Conservation (phyloP, 2,329 filamentous ascomycete genomes). For the Sclerotiophoma versabilis region DNA sequence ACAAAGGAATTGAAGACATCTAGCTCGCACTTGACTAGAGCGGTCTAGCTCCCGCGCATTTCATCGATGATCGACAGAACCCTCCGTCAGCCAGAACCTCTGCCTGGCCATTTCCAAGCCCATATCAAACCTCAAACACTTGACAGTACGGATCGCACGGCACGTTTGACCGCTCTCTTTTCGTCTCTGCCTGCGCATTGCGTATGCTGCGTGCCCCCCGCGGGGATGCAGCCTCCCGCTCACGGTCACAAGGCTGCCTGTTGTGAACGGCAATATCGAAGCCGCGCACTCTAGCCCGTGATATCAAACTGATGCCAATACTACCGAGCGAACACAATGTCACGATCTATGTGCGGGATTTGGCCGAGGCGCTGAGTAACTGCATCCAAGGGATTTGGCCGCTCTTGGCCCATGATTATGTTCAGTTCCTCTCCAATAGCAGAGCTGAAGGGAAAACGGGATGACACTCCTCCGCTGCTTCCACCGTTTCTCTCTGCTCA, state of each 20-base stretch:
- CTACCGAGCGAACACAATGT: background rate
- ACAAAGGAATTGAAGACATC: background rate
- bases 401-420: slow-evolving; percentile 2
- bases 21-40: slow-evolving; percentile 2
- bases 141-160: slow-evolving; percentile 4
- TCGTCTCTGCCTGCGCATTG: background rate
- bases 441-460: slow-evolving; percentile 3
- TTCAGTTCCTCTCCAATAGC: slow-evolving; percentile 6
- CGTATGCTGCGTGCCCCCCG: background rate
- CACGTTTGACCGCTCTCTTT: background rate
- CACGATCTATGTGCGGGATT: background rate
- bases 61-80: slow-evolving; percentile 12
- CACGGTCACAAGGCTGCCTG: background rate
- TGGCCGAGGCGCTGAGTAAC: background rate
- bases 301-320: background rate
- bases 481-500: slow-evolving; percentile 2
- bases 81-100: background rate
- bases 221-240: background rate
- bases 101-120: slow-evolving; percentile 9
- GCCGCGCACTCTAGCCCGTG: background rate
- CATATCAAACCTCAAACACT: slow-evolving; percentile 1
- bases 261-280: background rate
- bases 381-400: background rate
- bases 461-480: slow-evolving; percentile 17
- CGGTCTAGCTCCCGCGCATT: slow-evolving; percentile 3